Evolutionary conservation across 2,329 filamentous ascomycete genomes (phyloP).

Genomic region (Pseudogymnoascus sp.): DNA sequence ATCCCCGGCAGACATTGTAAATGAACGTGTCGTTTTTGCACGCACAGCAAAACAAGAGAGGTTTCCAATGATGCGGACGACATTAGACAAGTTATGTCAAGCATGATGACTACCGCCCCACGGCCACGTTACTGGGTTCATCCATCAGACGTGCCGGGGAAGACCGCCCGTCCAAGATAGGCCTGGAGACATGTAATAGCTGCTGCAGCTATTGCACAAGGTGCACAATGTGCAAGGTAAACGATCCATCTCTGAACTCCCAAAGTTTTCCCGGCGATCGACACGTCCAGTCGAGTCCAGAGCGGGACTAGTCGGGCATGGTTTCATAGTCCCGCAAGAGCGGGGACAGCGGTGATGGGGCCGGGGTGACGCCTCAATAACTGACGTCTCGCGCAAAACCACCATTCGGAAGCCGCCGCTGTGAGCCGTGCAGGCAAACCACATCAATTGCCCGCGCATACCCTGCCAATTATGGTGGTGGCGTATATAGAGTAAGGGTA

Average conservation of each 20-base stretch:
- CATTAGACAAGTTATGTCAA: conserved; percentile 2
- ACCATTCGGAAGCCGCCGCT: not conserved
- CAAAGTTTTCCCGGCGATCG: not conserved
- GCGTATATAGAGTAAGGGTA: not conserved
- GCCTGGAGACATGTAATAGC: not conserved
- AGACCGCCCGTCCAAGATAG: not conserved
- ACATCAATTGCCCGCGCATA: not conserved
- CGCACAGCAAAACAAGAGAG: not conserved
- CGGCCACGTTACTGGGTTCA: conserved; percentile 1
- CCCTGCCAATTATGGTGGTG: not conserved
- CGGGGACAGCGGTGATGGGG: not conserved
- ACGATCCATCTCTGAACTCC: not conserved
- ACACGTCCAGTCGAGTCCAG: not conserved
- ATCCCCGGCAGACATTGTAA: not conserved
- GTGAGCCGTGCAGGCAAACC: not conserved
- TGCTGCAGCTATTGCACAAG: not conserved
- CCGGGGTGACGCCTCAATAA: not conserved
- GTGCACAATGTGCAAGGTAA: not conserved
- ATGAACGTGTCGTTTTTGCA: not conserved
- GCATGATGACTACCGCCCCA: not conserved
- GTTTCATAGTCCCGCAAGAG: not conserved
- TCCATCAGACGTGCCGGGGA: not conserved
- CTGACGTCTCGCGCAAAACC: not conserved
- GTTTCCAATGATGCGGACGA: not conserved
- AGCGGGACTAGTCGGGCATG: not conserved